Evolutionary conservation across 2,329 filamentous ascomycete species (phyloP).

Genomic region (Trichothecium roseum): DNA sequence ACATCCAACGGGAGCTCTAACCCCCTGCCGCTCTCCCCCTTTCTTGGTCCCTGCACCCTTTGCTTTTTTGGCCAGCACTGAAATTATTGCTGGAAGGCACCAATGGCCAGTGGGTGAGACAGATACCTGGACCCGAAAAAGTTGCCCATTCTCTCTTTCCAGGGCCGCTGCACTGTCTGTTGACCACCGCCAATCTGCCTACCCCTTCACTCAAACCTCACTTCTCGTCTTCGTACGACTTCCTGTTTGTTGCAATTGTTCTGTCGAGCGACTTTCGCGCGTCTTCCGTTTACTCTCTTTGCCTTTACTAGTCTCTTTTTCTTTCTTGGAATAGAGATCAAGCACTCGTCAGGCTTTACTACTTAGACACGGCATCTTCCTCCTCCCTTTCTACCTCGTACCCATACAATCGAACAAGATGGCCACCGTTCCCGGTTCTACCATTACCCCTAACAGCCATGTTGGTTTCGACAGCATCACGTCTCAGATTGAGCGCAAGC

Average conservation of each 20-base stretch:
- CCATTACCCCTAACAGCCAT: slow-evolving; percentile 88
- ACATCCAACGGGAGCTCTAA: slow-evolving; percentile 9
- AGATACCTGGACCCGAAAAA: slow-evolving; percentile 21
- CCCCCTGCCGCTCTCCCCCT: slow-evolving; percentile 29
- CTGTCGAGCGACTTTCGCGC: background rate
- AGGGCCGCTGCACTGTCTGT: background rate
- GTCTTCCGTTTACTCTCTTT: background rate
- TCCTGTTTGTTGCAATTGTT: slow-evolving; percentile 1
- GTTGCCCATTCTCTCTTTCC: slow-evolving; percentile 16
- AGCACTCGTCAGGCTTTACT: background rate
- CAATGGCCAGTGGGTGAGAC: slow-evolving; percentile 6
- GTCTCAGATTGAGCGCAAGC: slow-evolving; percentile 98
- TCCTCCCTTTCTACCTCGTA: background rate
- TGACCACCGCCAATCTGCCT: slow-evolving; percentile 1
- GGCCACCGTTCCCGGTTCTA: slow-evolving; percentile 56
- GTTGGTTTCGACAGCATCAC: slow-evolving; percentile 99
- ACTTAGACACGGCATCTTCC: background rate
- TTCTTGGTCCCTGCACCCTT: slow-evolving; percentile 26
- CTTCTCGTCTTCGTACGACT: slow-evolving; percentile 1
- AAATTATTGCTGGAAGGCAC: slow-evolving; percentile 37
- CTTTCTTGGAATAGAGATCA: slow-evolving; percentile 8
- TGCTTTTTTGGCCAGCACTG: slow-evolving; percentile 22
- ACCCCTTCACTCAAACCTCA: background rate
- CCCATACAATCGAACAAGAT: slow-evolving; percentile 25
- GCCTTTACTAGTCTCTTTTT: slow-evolving; percentile 2